These are phyloP conservation scores for Choanephora cucurbitarum DNA, from an alignment of 371 early-diverging fungal species.

Conservation along the genomic window DNA sequence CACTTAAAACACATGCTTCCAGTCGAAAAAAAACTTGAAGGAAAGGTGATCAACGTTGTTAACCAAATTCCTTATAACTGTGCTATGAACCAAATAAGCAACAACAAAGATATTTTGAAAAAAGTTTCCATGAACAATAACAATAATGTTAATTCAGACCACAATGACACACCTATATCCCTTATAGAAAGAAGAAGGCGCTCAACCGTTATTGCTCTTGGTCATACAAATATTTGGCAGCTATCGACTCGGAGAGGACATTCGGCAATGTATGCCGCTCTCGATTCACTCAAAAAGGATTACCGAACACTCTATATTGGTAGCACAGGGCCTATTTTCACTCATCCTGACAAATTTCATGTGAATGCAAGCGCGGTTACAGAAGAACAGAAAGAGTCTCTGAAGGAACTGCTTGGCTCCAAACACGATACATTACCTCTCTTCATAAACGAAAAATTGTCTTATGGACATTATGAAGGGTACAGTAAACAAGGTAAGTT, in stretches of 20 bases:
- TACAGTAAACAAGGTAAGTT: conserved; percentile 84
- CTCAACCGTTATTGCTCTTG: conserved; percentile 29
- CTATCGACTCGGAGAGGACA: conserved; percentile 66
- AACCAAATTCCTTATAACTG: conserved; percentile 52
- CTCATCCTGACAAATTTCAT: conserved; percentile 25
- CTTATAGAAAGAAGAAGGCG: conserved; percentile 35
- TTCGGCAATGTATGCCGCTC: conserved; percentile 82
- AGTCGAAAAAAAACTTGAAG: conserved; percentile 18
- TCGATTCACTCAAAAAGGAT: conserved; percentile 54
- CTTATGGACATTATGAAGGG: conserved; percentile 86
- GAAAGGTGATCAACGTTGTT: conserved; percentile 57
- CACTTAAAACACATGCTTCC: conserved; percentile 12
- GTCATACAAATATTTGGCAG: conserved; percentile 37
- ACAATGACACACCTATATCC: conserved; percentile 27
- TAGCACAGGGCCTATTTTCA: conserved; percentile 61
- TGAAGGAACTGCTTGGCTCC: conserved; percentile 45
- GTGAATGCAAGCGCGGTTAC: conserved; percentile 16
- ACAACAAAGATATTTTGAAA: not conserved
- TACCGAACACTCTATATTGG: conserved; percentile 71
- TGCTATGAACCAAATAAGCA: conserved; percentile 13
- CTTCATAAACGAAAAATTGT: conserved; percentile 71
- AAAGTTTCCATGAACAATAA: not conserved
- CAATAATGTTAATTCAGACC: not conserved
- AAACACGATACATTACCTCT: conserved; percentile 73
- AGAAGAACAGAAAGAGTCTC: conserved; percentile 38